Evolutionary conservation across 305 asterid species (phyloP).

Genomic region (Withania somnifera): DNA sequence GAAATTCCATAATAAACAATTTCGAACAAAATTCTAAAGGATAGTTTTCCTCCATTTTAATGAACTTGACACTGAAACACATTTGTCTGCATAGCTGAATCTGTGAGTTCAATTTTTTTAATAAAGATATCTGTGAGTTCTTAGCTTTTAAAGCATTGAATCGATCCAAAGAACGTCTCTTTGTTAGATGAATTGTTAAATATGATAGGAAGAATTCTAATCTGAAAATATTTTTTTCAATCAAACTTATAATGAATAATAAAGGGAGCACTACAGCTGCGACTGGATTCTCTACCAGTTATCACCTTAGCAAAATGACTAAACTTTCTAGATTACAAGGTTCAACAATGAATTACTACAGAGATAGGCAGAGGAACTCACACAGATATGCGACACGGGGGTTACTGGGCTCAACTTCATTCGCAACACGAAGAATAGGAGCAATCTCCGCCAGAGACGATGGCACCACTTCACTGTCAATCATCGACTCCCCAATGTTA

Average conservation of each 20-base stretch:
- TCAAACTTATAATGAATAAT: neutral
- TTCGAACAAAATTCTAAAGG: neutral
- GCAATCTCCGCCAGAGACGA: constrained; percentile 94
- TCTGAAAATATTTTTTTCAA: neutral
- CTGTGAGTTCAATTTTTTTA: neutral
- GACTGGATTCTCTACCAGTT: neutral
- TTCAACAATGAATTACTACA: neutral
- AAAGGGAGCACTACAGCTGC: neutral
- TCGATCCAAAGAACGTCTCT: neutral
- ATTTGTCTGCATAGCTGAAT: neutral
- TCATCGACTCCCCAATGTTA: constrained; percentile 74
- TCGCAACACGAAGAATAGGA: constrained; percentile 98
- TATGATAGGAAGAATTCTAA: neutral
- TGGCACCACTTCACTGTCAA: constrained; percentile 98
- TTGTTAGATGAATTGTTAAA: neutral
- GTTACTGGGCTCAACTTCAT: constrained; percentile 98
- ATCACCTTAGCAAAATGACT: neutral
- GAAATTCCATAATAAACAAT: neutral
- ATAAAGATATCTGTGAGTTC: neutral
- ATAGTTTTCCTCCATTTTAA: neutral
- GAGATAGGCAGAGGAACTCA: constrained; percentile 22
- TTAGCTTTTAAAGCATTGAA: neutral
- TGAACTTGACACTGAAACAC: neutral
- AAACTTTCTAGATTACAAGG: neutral
- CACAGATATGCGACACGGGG: constrained; percentile 96